These are phyloP conservation scores for Colletotrichum graminicola DNA, from an alignment of 2,329 filamentous ascomycete genomes.

Conservation along the genomic window DNA sequence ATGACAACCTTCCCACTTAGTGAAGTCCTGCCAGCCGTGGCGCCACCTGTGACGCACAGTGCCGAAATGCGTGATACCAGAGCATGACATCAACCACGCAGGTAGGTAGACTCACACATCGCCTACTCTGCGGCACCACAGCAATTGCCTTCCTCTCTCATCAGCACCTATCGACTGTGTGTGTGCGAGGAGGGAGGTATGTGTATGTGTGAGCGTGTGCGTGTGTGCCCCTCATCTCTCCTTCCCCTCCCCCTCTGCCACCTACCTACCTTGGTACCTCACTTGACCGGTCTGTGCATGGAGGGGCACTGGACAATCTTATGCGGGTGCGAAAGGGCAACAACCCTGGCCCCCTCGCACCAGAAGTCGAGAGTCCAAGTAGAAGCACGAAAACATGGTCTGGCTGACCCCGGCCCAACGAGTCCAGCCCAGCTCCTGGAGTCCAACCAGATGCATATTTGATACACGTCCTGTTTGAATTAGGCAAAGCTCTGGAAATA, in stretches of 20 bases:
- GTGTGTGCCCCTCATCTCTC: conserved; percentile 1
- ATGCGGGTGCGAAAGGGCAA: conserved; percentile 35
- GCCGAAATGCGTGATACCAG: not conserved
- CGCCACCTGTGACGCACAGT: conserved; percentile 22
- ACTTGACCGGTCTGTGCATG: conserved; percentile 11
- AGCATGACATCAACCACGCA: not conserved
- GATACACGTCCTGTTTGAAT: conserved; percentile 34
- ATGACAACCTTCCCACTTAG: not conserved
- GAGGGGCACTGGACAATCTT: conserved; percentile 14
- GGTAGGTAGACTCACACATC: not conserved
- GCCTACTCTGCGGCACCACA: not conserved
- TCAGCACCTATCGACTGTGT: not conserved
- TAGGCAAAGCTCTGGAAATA: conserved; percentile 21
- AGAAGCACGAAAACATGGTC: not conserved
- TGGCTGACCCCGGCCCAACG: not conserved
- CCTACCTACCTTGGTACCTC: not conserved
- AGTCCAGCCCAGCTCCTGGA: not conserved
- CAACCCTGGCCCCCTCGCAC: conserved; percentile 38
- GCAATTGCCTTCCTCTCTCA: conserved; percentile 6
- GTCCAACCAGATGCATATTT: conserved; percentile 17
- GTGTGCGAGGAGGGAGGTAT: too few species aligned
- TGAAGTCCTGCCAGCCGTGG: conserved; percentile 9
- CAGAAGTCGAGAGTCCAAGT: conserved; percentile 11
- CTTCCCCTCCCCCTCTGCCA: too few species aligned
- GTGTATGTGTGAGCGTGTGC: not conserved